Evolutionary conservation across 805 yeast genomes (phyloP), one percentile per base, ranked within the genome.

Genomic region (Huiozyma naganishii): DNA sequence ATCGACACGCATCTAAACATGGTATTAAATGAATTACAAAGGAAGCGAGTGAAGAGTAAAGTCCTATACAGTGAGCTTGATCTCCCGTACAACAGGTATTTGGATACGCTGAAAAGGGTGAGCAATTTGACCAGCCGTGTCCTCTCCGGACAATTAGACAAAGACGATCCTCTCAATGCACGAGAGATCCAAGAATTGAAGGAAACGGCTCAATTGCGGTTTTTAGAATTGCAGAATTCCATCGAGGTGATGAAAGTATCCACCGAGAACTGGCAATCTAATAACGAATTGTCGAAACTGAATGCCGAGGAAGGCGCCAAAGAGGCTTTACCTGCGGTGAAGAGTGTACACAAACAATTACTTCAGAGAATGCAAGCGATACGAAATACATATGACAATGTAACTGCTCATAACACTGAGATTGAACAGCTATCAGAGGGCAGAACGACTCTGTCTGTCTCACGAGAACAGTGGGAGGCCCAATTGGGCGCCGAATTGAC

Each of bases 31-130:
- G 39, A 46, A 8, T 17, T 34, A 6, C 55, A 54, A 40, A 45
- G 43, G 6, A 52, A 46, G 27, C 50, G 51, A 36, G 55, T 57
- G 13, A 48, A 51, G 27, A 49, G 44, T 10, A 58, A 57, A 40
- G 61, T 58, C 1, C 45, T 40, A 7, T 57, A 50, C 40, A 55
- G 55, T 42, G 62, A 58, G 36, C 48, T 49, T 6, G 63, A 60
- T 41, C 36, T 48, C 11, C 48, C 55, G 3, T 53, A 52, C 37
- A 54, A 52, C 37, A 52, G 48, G 30, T 60, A 60, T 39, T 11
- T 54, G 11, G 61, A 57, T 23, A 44, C 48, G 13, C 43, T 54
- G 13, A 45, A 45, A 11, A 54, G 51, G 39, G 50, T 51, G 4
- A 48, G 54, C 4, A 45, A 43, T 11, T 35, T 60, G 29, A 40